Percentiles rank a stretch among this genome's conserved stretches.
Conservation (phyloP, 2,329 filamentous ascomycete species). For the Ophidiomyces ophidiicola region DNA sequence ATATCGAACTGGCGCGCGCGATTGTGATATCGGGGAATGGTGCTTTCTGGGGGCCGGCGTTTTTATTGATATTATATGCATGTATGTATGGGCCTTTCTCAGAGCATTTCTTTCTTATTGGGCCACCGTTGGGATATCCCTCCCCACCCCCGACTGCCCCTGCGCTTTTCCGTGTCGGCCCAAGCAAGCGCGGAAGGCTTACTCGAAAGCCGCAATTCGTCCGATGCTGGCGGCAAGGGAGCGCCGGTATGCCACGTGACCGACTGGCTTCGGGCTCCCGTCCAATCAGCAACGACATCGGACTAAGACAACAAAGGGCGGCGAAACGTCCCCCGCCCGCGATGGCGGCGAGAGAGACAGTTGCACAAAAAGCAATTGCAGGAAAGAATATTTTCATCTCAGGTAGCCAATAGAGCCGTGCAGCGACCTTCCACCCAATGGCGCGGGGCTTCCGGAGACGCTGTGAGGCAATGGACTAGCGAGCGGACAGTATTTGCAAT, state of each 20-base stretch:
- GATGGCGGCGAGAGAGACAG: background rate
- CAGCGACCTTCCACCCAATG: too few relatives aligned
- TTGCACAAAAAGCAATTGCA: conserved; percentile 1
- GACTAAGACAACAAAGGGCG: too few relatives aligned
- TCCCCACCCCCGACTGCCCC: background rate
- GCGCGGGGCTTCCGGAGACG: too few relatives aligned
- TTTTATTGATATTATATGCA: background rate
- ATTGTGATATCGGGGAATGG: conserved; percentile 1
- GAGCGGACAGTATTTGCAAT: background rate
- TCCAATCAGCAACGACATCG: conserved; percentile 1
- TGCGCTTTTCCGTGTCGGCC: background rate
- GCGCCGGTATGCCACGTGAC: background rate
- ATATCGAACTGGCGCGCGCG: background rate
- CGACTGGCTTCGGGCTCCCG: background rate
- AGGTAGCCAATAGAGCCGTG: too few relatives aligned
- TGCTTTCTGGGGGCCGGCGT: conserved; percentile 3
- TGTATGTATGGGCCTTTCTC: background rate
- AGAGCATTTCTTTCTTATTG: background rate
- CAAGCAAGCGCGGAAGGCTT: background rate
- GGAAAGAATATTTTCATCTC: conserved; percentile 1
- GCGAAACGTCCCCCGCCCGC: conserved; percentile 4
- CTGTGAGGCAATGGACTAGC: background rate
- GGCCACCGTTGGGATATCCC: background rate
- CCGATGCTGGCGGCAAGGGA: background rate
- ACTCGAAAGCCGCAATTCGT: background rate